Evolutionary conservation across 2,329 filamentous ascomycete species (phyloP), one percentile per base, ranked within the genome.

Genomic region (Stachybotrys echinatus): DNA sequence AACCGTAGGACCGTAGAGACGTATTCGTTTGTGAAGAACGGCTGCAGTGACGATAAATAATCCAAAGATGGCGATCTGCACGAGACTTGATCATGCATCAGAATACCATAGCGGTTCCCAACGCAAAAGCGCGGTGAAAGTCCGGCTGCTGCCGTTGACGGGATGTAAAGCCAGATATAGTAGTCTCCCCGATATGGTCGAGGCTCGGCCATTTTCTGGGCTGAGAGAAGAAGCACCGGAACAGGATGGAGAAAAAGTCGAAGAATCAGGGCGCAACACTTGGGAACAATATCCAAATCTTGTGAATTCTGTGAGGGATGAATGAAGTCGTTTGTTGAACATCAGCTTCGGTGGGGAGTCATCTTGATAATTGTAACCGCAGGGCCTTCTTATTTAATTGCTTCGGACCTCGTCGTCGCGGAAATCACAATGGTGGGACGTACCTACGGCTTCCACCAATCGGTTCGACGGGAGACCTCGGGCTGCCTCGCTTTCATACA

Each of bases 21-120:
- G 34, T n/a, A 52, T 20, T 21, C 50, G 46, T 5, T 23, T 31
- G 37, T 79, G 72, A 58, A 77, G 78, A 0, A 73, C 52, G 2
- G 65, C 53, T 0, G 73, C 67, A 0, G 70, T 65, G 1, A 72
- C 43, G 20, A 78, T 61, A 55, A 44, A 44, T 19, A 44, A 22
- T 21, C 42, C 42, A 17, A 44, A 44, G 19, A 44, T 22, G 22
- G 7, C 22, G 10, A 44, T 19, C 20, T 44, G 42, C 8, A 6
- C 22, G 18, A 18, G 12, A 44, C 40, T 34, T 48, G 18, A 43
- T 37, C 42, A 51, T 51, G 22, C 45, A 39, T 39, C 45, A 51
- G 22, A 23, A 17, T 20, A 48, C 45, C 23, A 42, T 38, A 7
- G 27, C 23, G 7, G 45, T 46, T 38, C 38, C 22, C 23, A 48